Percentiles rank a stretch among this genome's conserved stretches.
These are phyloP conservation scores for Fonsecaea multimorphosa DNA, from an alignment of 2,329 filamentous ascomycete species.

Conservation along the genomic window DNA sequence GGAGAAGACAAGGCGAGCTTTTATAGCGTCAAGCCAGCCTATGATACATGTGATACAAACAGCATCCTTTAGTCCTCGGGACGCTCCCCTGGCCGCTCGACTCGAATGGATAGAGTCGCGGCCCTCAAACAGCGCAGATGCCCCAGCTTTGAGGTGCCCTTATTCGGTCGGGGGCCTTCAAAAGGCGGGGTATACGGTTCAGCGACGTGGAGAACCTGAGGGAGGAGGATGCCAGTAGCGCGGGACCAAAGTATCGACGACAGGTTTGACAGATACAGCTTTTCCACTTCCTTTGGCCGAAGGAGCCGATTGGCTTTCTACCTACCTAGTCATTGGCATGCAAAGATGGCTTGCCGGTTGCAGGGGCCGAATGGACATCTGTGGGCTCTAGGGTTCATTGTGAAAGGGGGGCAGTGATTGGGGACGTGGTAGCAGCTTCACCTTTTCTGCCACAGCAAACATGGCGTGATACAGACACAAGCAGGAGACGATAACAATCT, in stretches of 20 bases:
- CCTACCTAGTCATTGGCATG: background rate
- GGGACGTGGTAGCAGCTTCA: background rate
- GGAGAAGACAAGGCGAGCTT: background rate
- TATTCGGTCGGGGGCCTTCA: conserved; percentile 13
- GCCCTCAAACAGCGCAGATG: conserved; percentile 7
- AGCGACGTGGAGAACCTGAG: background rate
- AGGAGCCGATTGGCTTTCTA: background rate
- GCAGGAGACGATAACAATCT: background rate
- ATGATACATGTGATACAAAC: background rate
- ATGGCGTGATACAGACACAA: background rate
- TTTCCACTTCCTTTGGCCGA: background rate
- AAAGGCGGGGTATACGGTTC: conserved; percentile 24
- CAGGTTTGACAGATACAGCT: background rate
- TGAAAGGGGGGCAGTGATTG: background rate
- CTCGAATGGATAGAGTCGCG: conserved; percentile 9
- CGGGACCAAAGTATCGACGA: background rate
- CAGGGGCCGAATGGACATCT: background rate
- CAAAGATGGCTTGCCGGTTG: background rate
- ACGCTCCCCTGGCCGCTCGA: background rate
- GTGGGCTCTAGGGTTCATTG: background rate
- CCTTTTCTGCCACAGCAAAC: background rate
- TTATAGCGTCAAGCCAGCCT: background rate
- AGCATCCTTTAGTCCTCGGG: conserved; percentile 1
- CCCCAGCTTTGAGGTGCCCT: background rate
- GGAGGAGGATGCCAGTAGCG: background rate